Evolutionary conservation across 1,284 basidiomycete genomes (phyloP).

Genomic region (Cryptococcus jaspeensis): DNA sequence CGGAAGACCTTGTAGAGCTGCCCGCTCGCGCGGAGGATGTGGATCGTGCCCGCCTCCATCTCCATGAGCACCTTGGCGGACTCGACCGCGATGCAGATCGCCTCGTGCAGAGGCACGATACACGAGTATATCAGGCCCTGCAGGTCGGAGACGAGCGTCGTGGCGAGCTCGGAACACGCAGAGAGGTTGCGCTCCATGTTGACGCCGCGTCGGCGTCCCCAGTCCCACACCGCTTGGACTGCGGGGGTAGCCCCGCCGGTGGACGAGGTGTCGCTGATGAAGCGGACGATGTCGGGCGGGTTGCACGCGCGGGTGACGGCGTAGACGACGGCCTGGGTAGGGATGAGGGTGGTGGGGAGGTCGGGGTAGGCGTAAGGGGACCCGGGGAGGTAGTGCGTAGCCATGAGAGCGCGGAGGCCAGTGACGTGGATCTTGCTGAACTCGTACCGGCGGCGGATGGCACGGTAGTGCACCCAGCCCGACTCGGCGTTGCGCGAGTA

Average conservation of each 20-base stretch:
- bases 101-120: conserved; percentile 34
- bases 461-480: conserved; percentile 38
- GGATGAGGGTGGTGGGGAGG: conserved; percentile 20
- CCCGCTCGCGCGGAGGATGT: conserved; percentile 18
- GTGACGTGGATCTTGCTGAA: conserved; percentile 28
- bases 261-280: conserved; percentile 20
- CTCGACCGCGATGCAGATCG: conserved; percentile 35
- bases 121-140: conserved; percentile 2
- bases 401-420: conserved; percentile 35
- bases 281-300: conserved; percentile 33
- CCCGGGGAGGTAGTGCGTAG: conserved; percentile 39
- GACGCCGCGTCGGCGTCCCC: conserved; percentile 26
- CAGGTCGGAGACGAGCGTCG: conserved; percentile 12
- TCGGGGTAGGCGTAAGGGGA: conserved; percentile 24
- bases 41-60: conserved; percentile 31
- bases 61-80: conserved; percentile 41
- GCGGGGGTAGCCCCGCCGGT: conserved; percentile 24
- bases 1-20: conserved; percentile 19
- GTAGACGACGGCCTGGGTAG: conserved; percentile 22
- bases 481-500: conserved; percentile 16
- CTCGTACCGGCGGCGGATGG: conserved; percentile 35
- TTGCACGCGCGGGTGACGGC: conserved; percentile 31
- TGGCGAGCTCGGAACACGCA: conserved; percentile 29
- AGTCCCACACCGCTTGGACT: conserved; percentile 33
- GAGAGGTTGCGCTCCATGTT: conserved; percentile 29